A percentile compares a stretch with the other conserved stretches of the same genome.
These are phyloP conservation scores for Bolboschoenus planiculmis DNA, from an alignment of 176 grass and related monocot genomes.

Conservation along the genomic window DNA sequence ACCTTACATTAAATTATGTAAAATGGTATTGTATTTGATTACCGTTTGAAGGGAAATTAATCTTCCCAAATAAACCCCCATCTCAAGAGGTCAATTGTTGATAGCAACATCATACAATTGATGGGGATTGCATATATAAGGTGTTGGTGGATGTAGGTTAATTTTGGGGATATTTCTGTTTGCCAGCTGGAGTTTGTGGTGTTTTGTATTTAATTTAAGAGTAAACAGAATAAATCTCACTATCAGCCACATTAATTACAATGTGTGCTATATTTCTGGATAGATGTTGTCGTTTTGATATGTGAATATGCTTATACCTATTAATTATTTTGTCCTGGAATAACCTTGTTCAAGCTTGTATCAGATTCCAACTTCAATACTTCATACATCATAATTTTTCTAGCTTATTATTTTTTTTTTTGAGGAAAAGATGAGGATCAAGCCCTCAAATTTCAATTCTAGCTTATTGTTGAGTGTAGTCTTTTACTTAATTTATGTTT, in stretches of 20 bases:
- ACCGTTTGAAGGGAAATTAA: not conserved
- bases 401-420: too few relatives aligned
- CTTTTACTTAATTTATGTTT: too few relatives aligned
- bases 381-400: too few relatives aligned
- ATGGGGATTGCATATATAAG: not conserved
- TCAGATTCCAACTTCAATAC: not conserved
- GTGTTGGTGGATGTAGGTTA: not conserved
- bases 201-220: not conserved
- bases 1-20: not conserved
- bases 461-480: too few relatives aligned
- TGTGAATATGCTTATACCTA: not conserved
- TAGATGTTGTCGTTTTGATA: not conserved
- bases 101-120: not conserved
- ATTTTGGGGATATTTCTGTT: not conserved
- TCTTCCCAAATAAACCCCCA: not conserved
- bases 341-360: not conserved
- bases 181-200: not conserved
- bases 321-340: not conserved
- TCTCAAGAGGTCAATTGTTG: not conserved
- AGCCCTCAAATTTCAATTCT: too few relatives aligned
- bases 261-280: not conserved
- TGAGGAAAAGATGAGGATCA: too few relatives aligned
- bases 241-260: not conserved
- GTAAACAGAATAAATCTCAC: not conserved
- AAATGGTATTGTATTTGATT: too few relatives aligned